Evolutionary conservation across 768 basidiomycete genomes (phyloP).

Genomic region (Rhodotorula taiwanensis): DNA sequence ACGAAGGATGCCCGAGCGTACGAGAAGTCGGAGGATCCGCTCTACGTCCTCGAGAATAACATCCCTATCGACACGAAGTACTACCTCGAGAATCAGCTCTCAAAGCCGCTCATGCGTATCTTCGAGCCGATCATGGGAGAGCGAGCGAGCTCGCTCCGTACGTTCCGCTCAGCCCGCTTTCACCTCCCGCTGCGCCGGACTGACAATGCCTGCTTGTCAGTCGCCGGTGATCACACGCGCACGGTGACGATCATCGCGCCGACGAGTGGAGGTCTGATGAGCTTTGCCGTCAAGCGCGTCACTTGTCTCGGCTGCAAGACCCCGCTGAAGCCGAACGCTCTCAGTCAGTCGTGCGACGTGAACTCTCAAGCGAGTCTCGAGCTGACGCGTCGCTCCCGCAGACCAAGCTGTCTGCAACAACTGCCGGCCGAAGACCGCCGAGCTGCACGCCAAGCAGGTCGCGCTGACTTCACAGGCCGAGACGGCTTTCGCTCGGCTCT

Average conservation of each 20-base stretch:
- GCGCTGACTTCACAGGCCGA: slow-evolving; percentile 66
- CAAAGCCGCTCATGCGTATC: slow-evolving; percentile 92
- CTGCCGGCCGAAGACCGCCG: slow-evolving; percentile 74
- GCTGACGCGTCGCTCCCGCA: slow-evolving; percentile 42
- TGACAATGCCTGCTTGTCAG: slow-evolving; percentile 47
- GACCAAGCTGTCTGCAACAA: slow-evolving; percentile 93
- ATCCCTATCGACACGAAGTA: slow-evolving; percentile 97
- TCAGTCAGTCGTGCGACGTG: slow-evolving; percentile 7
- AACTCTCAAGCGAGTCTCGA: neutral
- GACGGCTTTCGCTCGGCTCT: slow-evolving; percentile 84
- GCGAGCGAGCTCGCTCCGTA: slow-evolving; percentile 64
- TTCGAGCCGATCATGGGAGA: slow-evolving; percentile 97
- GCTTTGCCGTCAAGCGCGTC: slow-evolving; percentile 90
- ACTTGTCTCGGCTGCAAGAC: slow-evolving; percentile 97
- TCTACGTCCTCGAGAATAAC: slow-evolving; percentile 96
- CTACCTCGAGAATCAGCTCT: slow-evolving; percentile 94
- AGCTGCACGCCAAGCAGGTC: slow-evolving; percentile 85
- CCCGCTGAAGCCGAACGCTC: slow-evolving; percentile 51
- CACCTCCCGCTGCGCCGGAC: neutral
- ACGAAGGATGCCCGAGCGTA: slow-evolving; percentile 94
- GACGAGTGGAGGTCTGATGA: slow-evolving; percentile 93
- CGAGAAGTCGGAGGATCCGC: slow-evolving; percentile 95
- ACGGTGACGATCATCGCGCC: slow-evolving; percentile 95
- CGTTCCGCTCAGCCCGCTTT: neutral
- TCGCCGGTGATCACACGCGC: slow-evolving; percentile 91